Conservation (phyloP, 1,139 yeast species). For the Taiozyma onychis region DNA sequence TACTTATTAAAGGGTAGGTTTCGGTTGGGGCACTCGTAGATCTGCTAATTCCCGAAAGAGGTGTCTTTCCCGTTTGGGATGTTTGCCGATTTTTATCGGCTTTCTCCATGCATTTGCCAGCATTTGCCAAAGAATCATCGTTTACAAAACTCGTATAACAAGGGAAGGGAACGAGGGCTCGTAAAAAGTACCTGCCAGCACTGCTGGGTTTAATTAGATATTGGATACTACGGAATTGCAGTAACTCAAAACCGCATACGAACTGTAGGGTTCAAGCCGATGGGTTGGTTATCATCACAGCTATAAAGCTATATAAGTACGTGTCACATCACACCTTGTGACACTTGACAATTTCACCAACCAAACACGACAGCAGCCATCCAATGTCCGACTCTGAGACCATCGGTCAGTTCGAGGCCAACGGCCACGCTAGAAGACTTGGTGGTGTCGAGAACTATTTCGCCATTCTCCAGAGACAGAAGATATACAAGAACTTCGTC, state of each 20-base stretch:
- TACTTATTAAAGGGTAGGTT: neutral
- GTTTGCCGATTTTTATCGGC: neutral
- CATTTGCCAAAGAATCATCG: neutral
- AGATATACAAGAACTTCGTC: conserved; percentile 16
- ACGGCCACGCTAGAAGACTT: conserved; percentile 20
- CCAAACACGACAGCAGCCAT: neutral
- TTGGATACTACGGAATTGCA: too few relatives aligned
- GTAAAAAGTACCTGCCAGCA: neutral
- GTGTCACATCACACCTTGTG: neutral
- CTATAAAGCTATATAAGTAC: neutral
- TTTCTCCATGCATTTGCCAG: neutral
- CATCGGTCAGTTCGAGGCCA: neutral
- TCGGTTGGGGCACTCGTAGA: neutral
- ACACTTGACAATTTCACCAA: neutral
- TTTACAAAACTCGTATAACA: neutral
- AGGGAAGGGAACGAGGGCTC: neutral
- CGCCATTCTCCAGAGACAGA: conserved; percentile 13
- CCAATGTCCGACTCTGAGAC: neutral
- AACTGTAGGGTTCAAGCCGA: neutral
- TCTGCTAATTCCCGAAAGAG: neutral
- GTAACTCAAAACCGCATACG: neutral
- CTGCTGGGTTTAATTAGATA: too few relatives aligned
- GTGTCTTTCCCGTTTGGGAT: neutral
- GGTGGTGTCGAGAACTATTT: conserved; percentile 21
- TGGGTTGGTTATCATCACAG: neutral